Conservation (phyloP, 2,329 filamentous ascomycete genomes). For the Orbilia javanica region DNA sequence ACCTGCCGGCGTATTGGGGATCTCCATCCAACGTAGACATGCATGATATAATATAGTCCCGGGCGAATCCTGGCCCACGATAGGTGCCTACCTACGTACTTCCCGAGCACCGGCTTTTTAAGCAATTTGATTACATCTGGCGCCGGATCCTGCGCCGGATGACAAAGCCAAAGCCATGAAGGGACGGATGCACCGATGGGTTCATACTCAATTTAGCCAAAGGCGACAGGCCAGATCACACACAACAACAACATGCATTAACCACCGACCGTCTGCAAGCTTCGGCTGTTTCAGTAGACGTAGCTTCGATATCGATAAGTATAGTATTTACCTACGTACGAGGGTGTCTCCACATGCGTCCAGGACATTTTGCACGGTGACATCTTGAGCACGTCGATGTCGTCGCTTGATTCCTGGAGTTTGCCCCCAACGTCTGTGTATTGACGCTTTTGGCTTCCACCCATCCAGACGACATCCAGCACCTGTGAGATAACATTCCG, state of each 20-base stretch:
- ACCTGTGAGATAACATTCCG: not conserved
- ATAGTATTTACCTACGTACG: not conserved
- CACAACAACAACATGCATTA: slow-evolving; percentile 15
- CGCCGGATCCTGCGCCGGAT: not conserved
- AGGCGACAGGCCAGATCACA: slow-evolving; percentile 22
- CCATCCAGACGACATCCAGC: not conserved
- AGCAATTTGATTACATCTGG: not conserved
- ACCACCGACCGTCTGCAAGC: not conserved
- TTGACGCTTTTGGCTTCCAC: not conserved
- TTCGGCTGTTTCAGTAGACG: not conserved
- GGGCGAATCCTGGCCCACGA: no score
- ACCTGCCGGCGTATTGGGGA: not conserved
- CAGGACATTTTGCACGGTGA: slow-evolving; percentile 1
- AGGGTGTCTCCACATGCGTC: not conserved
- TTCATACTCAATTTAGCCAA: not conserved
- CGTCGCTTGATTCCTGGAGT: not conserved
- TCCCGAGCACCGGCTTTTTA: not conserved
- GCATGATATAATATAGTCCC: no score
- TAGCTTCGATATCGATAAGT: no score
- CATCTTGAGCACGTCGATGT: not conserved
- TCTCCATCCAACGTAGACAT: no score
- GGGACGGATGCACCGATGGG: not conserved
- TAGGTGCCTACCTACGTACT: no score
- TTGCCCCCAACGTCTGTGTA: not conserved
- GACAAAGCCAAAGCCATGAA: not conserved